Conservation (phyloP, 768 basidiomycete genomes). For the Daedaleopsis nitida region DNA sequence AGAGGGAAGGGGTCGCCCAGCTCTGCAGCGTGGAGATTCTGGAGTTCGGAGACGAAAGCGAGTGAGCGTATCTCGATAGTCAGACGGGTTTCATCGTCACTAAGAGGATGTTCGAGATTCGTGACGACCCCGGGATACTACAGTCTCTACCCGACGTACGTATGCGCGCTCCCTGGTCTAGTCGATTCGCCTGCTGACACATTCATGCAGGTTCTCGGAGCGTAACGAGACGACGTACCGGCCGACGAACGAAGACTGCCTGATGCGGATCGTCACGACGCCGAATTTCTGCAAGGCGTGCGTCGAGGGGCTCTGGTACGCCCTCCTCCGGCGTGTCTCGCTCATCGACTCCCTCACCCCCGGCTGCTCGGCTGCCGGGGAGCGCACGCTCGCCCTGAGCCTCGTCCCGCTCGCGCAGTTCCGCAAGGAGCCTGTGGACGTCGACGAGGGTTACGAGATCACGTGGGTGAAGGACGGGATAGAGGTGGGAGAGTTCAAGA, state of each 20-base stretch:
- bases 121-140: constrained; percentile 57
- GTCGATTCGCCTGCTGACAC: not conserved
- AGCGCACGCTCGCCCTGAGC: constrained; percentile 44
- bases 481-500: constrained; percentile 46
- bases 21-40: constrained; percentile 76
- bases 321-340: constrained; percentile 57
- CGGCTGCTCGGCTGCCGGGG: constrained; percentile 36
- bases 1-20: constrained; percentile 59
- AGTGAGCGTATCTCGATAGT: constrained; percentile 43
- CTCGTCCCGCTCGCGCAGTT: constrained; percentile 68
- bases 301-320: constrained; percentile 71
- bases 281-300: constrained; percentile 79
- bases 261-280: constrained; percentile 73
- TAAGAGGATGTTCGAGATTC: constrained; percentile 48
- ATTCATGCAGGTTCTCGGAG: constrained; percentile 54
- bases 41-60: constrained; percentile 65
- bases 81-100: not conserved
- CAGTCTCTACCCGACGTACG: constrained; percentile 74
- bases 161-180: constrained; percentile 6
- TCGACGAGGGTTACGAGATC: constrained; percentile 55
- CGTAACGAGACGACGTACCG: constrained; percentile 68
- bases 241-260: constrained; percentile 82
- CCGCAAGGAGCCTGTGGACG: constrained; percentile 32
- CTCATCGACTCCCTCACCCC: constrained; percentile 59
- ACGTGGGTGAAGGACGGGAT: constrained; percentile 55